Evolutionary conservation across 2,329 filamentous ascomycete genomes (phyloP), one percentile per base, ranked within the genome.

Genomic region (Phaeophleospora eucalypticola): DNA sequence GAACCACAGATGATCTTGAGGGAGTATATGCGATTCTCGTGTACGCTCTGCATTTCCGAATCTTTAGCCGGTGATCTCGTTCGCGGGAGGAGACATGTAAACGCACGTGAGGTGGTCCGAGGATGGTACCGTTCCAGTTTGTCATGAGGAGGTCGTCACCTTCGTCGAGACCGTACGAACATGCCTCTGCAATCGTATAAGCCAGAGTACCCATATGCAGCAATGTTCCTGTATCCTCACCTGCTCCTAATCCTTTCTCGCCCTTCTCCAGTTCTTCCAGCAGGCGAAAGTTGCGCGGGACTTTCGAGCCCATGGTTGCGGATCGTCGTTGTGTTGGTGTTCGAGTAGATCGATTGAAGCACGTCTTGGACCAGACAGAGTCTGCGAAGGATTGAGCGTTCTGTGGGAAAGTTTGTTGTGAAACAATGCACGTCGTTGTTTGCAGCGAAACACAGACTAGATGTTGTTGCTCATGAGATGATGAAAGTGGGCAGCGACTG

Each of bases 1-100:
- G 83, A 78, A 53, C 89, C 90, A 74, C 93, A 98, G 74, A 95
- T 86, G 75, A 98, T 95, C 71, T 91, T 94, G 62, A 98, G 80
- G 59, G 89, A 94, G 78, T 98, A 98, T 74, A 98, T 98, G 64
- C 93, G 87, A 73, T 98, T 98, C 77, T 98, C 93, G 68, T 97
- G 91, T 53, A 85, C 89, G 71, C 89, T 95, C 87, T 93, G 64
- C 35, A 15, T 36, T 15, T 32, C 4, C 37, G 41, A 17, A 14
- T 19, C 17, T 40, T 47, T 24, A 41, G 19, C 18, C n/a, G 9
- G 18, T 46, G 21, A 8, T 17, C 33, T 20, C 27, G 34, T n/a
- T 34, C 29, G 7, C 17, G 9, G 1, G 9, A 29, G n/a, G 39
- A 20, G 33, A 32, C 27, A n/a, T 37, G 15, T 20, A 9, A 17